phyloP scores from a whole-genome alignment of 163 green algal genomes.

The Volvox carteri region DNA sequence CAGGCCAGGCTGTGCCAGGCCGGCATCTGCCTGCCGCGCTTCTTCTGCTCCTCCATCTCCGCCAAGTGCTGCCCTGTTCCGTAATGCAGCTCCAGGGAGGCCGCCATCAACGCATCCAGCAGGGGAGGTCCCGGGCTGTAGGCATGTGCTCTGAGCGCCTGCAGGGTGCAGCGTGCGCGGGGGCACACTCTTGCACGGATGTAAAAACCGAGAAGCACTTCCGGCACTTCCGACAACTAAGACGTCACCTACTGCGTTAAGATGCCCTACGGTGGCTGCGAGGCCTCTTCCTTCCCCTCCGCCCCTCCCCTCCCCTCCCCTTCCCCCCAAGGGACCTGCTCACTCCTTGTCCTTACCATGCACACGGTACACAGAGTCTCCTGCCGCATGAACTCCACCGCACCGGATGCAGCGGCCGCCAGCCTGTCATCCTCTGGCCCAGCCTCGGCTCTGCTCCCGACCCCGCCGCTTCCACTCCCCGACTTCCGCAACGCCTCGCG shows the following conservation, averaged over 20 bases:
- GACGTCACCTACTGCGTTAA: too few relatives aligned
- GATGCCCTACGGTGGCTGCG: too few relatives aligned
- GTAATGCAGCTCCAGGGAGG: not conserved
- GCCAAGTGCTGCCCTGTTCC: not conserved
- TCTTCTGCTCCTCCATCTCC: not conserved
- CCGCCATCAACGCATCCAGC: not conserved
- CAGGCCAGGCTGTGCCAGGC: not conserved
- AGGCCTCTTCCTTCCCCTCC: not conserved
- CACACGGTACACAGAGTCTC: not conserved
- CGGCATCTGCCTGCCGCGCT: too few relatives aligned
- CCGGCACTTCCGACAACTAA: not conserved
- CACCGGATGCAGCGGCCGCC: not conserved
- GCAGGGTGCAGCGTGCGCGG: not conserved
- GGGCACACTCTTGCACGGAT: too few relatives aligned
- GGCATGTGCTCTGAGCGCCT: not conserved
- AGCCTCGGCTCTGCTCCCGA: not conserved
- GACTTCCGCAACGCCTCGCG: not conserved
- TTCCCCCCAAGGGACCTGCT: too few relatives aligned
- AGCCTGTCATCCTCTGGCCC: not conserved
- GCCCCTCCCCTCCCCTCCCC: not conserved
- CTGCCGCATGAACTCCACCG: not conserved
- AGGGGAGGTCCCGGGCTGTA: conserved; percentile 8
- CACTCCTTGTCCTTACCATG: not conserved
- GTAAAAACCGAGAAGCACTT: too few relatives aligned
- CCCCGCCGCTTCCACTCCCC: not conserved